phyloP scores from a whole-genome alignment of 2,329 filamentous ascomycete genomes.

The Aspergillus ochraceoroseus region DNA sequence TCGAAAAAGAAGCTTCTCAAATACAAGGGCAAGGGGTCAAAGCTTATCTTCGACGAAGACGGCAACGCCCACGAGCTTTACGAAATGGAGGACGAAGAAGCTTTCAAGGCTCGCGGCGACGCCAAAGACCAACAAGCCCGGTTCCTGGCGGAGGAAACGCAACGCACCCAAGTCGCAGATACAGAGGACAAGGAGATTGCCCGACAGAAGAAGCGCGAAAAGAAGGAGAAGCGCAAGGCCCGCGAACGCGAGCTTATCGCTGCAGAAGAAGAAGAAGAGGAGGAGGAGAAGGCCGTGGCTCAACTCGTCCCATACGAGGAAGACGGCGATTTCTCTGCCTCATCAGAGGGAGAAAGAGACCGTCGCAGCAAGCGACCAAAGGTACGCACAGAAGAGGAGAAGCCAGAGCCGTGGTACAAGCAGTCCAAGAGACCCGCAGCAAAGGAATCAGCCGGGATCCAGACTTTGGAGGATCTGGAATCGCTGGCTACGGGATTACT shows the following conservation, averaged over 20 bases:
- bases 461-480: constrained; percentile 48
- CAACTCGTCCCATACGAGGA: constrained; percentile 32
- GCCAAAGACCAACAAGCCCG: constrained; percentile 69
- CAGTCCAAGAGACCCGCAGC: constrained; percentile 24
- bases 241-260: constrained; percentile 37
- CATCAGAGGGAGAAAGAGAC: constrained; percentile 25
- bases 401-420: constrained; percentile 23
- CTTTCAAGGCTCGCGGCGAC: constrained; percentile 69
- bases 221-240: constrained; percentile 45
- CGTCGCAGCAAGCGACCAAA: constrained; percentile 41
- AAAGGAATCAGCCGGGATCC: constrained; percentile 31
- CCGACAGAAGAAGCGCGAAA: constrained; percentile 62
- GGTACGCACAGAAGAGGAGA: constrained; percentile 34
- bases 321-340: constrained; percentile 20
- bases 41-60: constrained; percentile 88
- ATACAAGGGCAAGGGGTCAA: constrained; percentile 78
- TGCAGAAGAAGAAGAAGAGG: constrained; percentile 27
- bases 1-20: constrained; percentile 93
- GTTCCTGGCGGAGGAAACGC: constrained; percentile 72
- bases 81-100: constrained; percentile 78
- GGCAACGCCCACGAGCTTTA: constrained; percentile 80
- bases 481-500: constrained; percentile 45
- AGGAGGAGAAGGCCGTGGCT: constrained; percentile 29
- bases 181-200: constrained; percentile 74
- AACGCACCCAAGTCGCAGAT: constrained; percentile 69